phyloP scores from a whole-genome alignment of 257 asterid species.

The Solanum virginianum region DNA sequence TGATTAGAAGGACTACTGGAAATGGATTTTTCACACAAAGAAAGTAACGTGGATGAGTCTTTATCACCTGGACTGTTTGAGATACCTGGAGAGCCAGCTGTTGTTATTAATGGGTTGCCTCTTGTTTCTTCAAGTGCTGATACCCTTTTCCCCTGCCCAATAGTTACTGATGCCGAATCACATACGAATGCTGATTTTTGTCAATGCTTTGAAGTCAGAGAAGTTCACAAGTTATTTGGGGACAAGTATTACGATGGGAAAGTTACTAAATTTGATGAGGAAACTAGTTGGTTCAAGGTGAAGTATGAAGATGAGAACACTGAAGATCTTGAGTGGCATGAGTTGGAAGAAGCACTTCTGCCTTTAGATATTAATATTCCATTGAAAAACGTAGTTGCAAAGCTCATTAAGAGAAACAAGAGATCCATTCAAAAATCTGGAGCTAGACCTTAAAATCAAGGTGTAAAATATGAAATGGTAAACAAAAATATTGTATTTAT shows the following conservation, averaged over 20 bases:
- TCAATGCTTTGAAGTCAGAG: conserved; percentile 54
- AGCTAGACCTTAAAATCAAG: too few relatives aligned
- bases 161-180: background rate
- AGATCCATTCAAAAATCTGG: too few relatives aligned
- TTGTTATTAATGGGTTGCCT: too few relatives aligned
- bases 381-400: too few relatives aligned
- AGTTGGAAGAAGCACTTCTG: too few relatives aligned
- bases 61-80: conserved; percentile 17
- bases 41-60: conserved; percentile 7
- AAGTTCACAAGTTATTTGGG: conserved; percentile 33
- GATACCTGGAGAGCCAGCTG: background rate
- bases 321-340: too few relatives aligned
- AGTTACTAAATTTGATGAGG: conserved; percentile 34
- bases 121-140: too few relatives aligned
- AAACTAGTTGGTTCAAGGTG: conserved; percentile 48
- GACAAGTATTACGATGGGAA: conserved; percentile 23
- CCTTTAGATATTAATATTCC: too few relatives aligned
- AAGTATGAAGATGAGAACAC: conserved; percentile 1
- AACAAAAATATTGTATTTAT: background rate
- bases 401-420: too few relatives aligned
- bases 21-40: conserved; percentile 25
- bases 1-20: background rate
- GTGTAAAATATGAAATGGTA: conserved; percentile 10
- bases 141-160: too few relatives aligned
- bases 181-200: conserved; percentile 23